These are phyloP conservation scores for Hymenoscyphus linearis DNA, from an alignment of 2,329 filamentous ascomycete species.

Conservation along the genomic window DNA sequence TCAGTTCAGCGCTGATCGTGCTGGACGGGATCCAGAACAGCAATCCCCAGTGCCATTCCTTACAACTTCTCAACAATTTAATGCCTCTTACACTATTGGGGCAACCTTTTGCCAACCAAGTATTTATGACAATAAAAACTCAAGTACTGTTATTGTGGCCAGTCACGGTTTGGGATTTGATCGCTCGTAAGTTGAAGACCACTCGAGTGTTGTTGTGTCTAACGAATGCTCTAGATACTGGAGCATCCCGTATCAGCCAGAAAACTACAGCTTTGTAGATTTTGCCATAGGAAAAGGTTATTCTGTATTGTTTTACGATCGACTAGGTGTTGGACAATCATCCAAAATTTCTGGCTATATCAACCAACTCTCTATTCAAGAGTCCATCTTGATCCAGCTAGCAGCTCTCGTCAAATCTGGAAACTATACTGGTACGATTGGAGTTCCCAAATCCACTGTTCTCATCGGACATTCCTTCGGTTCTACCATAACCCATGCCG, in stretches of 20 bases:
- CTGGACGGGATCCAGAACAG: background rate
- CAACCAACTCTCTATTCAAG: constrained; percentile 18
- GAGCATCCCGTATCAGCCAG: constrained; percentile 25
- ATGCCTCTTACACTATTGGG: constrained; percentile 1
- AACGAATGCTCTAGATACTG: constrained; percentile 27
- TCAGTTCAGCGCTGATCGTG: background rate
- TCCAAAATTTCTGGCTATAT: constrained; percentile 21
- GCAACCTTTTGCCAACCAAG: constrained; percentile 3
- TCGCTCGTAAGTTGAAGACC: constrained; percentile 23
- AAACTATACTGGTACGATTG: constrained; percentile 20
- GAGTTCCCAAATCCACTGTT: constrained; percentile 39
- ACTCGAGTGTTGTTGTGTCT: background rate
- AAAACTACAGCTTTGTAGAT: constrained; percentile 34
- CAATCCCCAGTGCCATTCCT: constrained; percentile 4
- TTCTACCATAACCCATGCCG: constrained; percentile 48
- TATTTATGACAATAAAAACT: background rate
- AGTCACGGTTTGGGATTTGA: constrained; percentile 31
- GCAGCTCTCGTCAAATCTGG: constrained; percentile 15
- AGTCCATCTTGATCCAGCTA: background rate
- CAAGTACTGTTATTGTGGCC: constrained; percentile 30
- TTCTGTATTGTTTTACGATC: constrained; percentile 34
- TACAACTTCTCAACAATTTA: background rate
- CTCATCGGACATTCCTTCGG: constrained; percentile 63
- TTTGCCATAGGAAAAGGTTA: constrained; percentile 30
- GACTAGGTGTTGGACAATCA: constrained; percentile 32